These are phyloP conservation scores for Fusarium falciforme DNA, from an alignment of 2,329 filamentous ascomycete species.

Conservation along the genomic window DNA sequence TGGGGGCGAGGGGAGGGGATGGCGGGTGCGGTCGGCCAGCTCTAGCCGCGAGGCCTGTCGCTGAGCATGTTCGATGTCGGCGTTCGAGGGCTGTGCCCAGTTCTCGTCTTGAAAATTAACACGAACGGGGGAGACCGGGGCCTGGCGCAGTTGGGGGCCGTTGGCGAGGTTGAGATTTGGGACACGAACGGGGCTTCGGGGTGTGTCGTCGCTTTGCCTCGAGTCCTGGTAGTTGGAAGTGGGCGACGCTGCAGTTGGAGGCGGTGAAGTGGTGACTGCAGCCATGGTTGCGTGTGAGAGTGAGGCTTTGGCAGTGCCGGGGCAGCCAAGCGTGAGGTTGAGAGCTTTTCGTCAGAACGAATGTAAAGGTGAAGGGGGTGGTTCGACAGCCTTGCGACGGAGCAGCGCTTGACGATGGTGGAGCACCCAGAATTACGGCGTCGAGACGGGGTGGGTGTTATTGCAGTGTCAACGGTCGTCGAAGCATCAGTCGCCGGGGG, in stretches of 20 bases:
- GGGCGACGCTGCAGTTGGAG: slow-evolving; percentile 46
- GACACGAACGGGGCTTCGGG: slow-evolving; percentile 52
- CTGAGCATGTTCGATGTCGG: slow-evolving; percentile 59
- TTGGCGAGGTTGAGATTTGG: slow-evolving; percentile 44
- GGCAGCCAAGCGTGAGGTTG: slow-evolving; percentile 22
- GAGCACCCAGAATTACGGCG: slow-evolving; percentile 10
- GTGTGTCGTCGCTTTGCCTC: slow-evolving; percentile 36
- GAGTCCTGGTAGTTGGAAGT: slow-evolving; percentile 41
- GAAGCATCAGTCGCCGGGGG: slow-evolving; percentile 14
- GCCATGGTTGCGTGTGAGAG: slow-evolving; percentile 45
- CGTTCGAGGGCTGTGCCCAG: slow-evolving; percentile 65
- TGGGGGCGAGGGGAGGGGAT: slow-evolving; percentile 36
- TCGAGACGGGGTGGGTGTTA: neutral
- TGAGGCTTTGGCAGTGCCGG: slow-evolving; percentile 29
- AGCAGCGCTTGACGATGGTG: neutral
- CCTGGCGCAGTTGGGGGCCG: slow-evolving; percentile 60
- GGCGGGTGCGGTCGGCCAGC: slow-evolving; percentile 39
- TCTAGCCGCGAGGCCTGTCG: slow-evolving; percentile 41
- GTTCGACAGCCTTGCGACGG: slow-evolving; percentile 13
- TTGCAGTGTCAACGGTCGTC: slow-evolving; percentile 4
- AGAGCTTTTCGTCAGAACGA: slow-evolving; percentile 18
- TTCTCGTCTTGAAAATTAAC: slow-evolving; percentile 65
- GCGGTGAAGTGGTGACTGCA: slow-evolving; percentile 50
- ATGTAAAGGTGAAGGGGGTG: slow-evolving; percentile 9
- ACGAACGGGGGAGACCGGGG: slow-evolving; percentile 66